Evolutionary conservation across 228 moss, liverwort and hornwort genomes (phyloP).

Genomic region (Sphagnum magellanicum): DNA sequence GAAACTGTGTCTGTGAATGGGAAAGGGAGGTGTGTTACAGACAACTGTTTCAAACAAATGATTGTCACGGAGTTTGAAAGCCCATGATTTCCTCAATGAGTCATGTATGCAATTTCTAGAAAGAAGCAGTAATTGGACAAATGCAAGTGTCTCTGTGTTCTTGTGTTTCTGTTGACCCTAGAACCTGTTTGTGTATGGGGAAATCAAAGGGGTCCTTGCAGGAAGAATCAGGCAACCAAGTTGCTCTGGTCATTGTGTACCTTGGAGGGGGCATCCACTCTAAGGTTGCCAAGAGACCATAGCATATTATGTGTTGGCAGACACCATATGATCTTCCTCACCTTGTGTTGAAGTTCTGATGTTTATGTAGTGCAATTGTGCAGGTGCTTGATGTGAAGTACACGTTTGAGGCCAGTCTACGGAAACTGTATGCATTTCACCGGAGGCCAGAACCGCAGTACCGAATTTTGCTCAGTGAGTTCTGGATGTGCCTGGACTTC

Average conservation of each 20-base stretch:
- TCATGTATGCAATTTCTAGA: background rate
- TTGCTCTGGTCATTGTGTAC: background rate
- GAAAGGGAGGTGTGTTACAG: too few relatives aligned
- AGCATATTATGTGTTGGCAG: background rate
- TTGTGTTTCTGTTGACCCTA: background rate
- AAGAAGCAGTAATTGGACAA: background rate
- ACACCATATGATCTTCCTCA: background rate
- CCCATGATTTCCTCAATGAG: too few relatives aligned
- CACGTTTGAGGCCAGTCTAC: slow-evolving; percentile 61
- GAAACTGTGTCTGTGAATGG: too few relatives aligned
- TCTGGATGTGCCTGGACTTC: slow-evolving; percentile 94
- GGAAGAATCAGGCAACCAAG: too few relatives aligned
- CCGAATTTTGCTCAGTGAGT: slow-evolving; percentile 59
- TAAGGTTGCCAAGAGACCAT: background rate
- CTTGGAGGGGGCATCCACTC: background rate
- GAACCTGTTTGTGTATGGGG: background rate
- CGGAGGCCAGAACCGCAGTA: slow-evolving; percentile 67
- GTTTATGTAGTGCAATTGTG: slow-evolving; percentile 4
- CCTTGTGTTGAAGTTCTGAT: background rate
- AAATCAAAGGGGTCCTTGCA: background rate
- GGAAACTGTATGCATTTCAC: slow-evolving; percentile 46
- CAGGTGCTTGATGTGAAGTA: slow-evolving; percentile 77
- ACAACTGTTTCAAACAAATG: too few relatives aligned
- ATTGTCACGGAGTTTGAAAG: too few relatives aligned
- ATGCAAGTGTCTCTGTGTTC: background rate